Evolutionary conservation across 2,329 filamentous ascomycete genomes (phyloP).

Genomic region (Penicillium sp.): DNA sequence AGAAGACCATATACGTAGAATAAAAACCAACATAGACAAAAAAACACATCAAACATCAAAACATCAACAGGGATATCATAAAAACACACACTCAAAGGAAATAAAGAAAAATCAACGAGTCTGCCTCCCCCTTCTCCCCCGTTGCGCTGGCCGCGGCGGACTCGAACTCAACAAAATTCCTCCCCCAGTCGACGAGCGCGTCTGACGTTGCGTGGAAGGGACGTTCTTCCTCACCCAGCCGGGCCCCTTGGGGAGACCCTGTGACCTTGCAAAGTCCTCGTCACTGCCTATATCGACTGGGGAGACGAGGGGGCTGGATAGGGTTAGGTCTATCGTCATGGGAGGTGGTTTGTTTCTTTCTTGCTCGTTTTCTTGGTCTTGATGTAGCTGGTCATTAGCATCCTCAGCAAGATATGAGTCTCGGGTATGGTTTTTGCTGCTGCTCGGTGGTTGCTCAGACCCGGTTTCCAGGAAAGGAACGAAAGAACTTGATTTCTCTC

Average conservation of each 20-base stretch:
- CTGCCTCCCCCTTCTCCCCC: background rate
- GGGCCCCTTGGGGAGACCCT: slow-evolving; percentile 24
- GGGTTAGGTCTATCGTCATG: slow-evolving; percentile 32
- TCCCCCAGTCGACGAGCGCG: slow-evolving; percentile 16
- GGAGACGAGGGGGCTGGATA: slow-evolving; percentile 29
- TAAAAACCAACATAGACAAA: background rate
- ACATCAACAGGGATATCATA: background rate
- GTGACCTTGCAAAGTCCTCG: slow-evolving; percentile 26
- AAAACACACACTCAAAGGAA: background rate
- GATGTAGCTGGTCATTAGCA: background rate
- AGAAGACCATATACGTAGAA: too few species aligned
- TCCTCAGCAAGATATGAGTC: background rate
- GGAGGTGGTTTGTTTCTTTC: slow-evolving; percentile 1
- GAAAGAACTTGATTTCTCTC: background rate
- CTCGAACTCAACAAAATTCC: slow-evolving; percentile 9
- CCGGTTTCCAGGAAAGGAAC: background rate
- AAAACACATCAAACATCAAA: background rate
- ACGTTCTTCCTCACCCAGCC: slow-evolving; percentile 27
- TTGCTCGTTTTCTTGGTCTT: background rate
- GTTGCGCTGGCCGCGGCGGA: background rate
- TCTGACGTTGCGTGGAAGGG: slow-evolving; percentile 11
- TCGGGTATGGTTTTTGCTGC: background rate
- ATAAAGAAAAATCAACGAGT: background rate
- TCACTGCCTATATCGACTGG: slow-evolving; percentile 23
- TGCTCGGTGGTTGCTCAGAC: background rate